Evolutionary conservation across 495 filamentous ascomycete species (phyloP), one percentile per base, ranked within the genome.

Genomic region (Trichocladium antarcticum): DNA sequence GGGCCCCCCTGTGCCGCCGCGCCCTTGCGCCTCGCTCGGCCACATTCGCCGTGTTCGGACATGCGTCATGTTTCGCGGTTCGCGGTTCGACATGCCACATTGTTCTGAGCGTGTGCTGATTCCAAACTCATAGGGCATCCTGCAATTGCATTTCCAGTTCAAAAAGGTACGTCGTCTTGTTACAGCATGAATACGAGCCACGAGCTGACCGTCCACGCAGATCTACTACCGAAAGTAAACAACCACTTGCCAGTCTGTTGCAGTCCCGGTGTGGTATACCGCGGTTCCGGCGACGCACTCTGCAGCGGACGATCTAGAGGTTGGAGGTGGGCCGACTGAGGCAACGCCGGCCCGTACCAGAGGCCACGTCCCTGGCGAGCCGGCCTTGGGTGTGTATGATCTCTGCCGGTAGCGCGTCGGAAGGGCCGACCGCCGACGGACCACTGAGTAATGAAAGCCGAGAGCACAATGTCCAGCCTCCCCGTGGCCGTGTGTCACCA

Each of bases 81-180:
- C 37, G 35, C 47, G 37, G 21, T 57, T 14, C 36, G 12, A 40
- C 37, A 50, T 8, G 19, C 14, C 35, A 14, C 24, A 37, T 53
- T 38, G 10, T 8, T 1, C 20, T 8, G 14, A 24, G 14, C 15
- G 17, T 19, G 8, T 28, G 40, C 49, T 51, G 37, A 51, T 41
- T 31, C 14, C 60, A 65, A 64, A 10, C 10, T 46, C 24, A 39
- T 49, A 93, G 85, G 93, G 92, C 29, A 95, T 99, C 59, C 74
- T 99, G 27, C 89, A 96, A 71, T 73, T 99, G 29, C 92, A 97
- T 66, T 98, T 99, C 66, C 88, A 96, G 64, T 94, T 97, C 73
- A 97, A 97, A 66, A 89, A 79, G 74, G 74, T 77, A 59, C 38
- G 66, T 57, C 14, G 37, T 9, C 1, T 27, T 17, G n/a, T 9